Evolutionary conservation across 805 yeast genomes (phyloP).

Genomic region (Pichia cabralensis): DNA sequence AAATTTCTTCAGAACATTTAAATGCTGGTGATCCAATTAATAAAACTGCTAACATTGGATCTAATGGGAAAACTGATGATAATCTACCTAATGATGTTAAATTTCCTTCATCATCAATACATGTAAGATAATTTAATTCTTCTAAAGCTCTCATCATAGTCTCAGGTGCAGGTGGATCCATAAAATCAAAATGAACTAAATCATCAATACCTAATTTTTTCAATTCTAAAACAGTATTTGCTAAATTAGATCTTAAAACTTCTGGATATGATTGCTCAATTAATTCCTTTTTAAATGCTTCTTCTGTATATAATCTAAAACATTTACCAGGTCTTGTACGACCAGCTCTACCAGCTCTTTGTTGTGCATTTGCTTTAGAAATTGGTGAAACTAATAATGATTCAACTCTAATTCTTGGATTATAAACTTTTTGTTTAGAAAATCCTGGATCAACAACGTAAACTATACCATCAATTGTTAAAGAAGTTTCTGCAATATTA

Average conservation of each 20-base stretch:
- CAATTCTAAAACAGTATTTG: constrained; percentile 85
- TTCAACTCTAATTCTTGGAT: constrained; percentile 93
- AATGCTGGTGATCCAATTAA: constrained; percentile 80
- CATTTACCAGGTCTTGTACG: constrained; percentile 98
- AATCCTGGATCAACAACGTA: constrained; percentile 98
- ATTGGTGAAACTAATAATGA: constrained; percentile 91
- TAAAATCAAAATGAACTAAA: constrained; percentile 93
- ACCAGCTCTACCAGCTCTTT: constrained; percentile 99
- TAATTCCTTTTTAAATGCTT: constrained; percentile 87
- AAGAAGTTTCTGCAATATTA: constrained; percentile 94
- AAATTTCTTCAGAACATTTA: constrained; percentile 79
- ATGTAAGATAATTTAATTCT: constrained; percentile 82
- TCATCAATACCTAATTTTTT: constrained; percentile 94
- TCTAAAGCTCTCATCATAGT: constrained; percentile 99
- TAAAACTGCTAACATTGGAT: constrained; percentile 92
- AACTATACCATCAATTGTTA: constrained; percentile 95
- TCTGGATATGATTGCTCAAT: constrained; percentile 96
- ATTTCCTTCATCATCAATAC: constrained; percentile 87
- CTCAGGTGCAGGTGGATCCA: constrained; percentile 99
- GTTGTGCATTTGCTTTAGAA: constrained; percentile 95
- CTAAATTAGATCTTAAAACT: constrained; percentile 80
- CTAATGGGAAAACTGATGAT: constrained; percentile 90
- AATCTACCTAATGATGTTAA: constrained; percentile 81
- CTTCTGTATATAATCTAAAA: constrained; percentile 92
- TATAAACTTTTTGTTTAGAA: constrained; percentile 91